These are phyloP conservation scores for Lichtheimia ornata DNA, from an alignment of 371 early-diverging fungal genomes.

Conservation along the genomic window DNA sequence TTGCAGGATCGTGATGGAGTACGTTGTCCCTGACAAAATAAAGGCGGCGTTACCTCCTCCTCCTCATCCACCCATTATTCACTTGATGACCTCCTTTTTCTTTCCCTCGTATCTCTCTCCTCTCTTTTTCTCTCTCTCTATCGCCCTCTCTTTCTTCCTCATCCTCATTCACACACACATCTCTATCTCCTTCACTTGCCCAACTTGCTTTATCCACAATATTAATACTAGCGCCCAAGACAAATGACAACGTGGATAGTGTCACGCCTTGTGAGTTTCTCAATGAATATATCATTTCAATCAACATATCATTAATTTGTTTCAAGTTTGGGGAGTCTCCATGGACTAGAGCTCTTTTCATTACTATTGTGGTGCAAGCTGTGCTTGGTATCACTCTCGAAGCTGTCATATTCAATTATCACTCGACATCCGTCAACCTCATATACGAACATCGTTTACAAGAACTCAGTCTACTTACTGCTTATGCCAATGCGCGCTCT, in stretches of 20 bases:
- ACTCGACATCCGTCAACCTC: slow-evolving; percentile 36
- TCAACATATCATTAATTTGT: background rate
- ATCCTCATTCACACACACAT: slow-evolving; percentile 1
- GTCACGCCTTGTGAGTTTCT: too few relatives aligned
- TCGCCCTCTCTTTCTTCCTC: slow-evolving; percentile 5
- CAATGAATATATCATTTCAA: background rate
- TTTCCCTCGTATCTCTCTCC: slow-evolving; percentile 7
- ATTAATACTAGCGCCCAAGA: too few relatives aligned
- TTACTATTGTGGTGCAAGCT: slow-evolving; percentile 36
- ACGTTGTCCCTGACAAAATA: too few relatives aligned
- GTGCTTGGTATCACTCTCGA: slow-evolving; percentile 44
- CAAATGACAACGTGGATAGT: too few relatives aligned
- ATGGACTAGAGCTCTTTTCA: slow-evolving; percentile 49
- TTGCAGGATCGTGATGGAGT: background rate
- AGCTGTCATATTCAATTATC: slow-evolving; percentile 37
- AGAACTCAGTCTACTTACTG: slow-evolving; percentile 22
- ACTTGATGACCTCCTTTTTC: background rate
- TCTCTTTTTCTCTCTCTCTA: slow-evolving; percentile 6
- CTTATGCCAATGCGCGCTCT: slow-evolving; percentile 49
- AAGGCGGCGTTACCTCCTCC: too few relatives aligned
- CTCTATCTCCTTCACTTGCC: background rate
- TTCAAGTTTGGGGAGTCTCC: slow-evolving; percentile 50
- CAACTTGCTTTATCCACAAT: too few relatives aligned
- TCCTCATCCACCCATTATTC: background rate
- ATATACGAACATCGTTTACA: slow-evolving; percentile 34